Evolutionary conservation across 306 rosid genomes (phyloP).

Genomic region (Vigna radiata): DNA sequence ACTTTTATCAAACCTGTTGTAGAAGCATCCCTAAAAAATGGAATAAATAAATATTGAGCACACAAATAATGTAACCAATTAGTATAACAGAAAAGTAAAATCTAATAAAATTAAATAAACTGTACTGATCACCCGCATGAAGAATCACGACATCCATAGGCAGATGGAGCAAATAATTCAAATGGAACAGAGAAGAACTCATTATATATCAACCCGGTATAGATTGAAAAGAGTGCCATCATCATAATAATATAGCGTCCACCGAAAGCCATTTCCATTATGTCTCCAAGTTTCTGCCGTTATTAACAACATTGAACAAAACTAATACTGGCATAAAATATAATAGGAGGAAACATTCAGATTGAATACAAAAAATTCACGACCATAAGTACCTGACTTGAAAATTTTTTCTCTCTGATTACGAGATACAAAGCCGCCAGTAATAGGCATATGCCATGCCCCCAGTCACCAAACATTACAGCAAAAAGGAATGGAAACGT

Average conservation of each 20-base stretch:
- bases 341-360: constrained; percentile 32
- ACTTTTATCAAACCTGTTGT: constrained; percentile 81
- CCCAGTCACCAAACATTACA: constrained; percentile 94
- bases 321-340: constrained; percentile 30
- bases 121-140: constrained; percentile 69
- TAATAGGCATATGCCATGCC: constrained; percentile 87
- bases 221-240: constrained; percentile 90
- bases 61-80: constrained; percentile 15
- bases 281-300: constrained; percentile 88
- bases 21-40: constrained; percentile 63
- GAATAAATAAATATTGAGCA: constrained; percentile 3
- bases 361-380: constrained; percentile 31
- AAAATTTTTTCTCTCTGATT: constrained; percentile 64
- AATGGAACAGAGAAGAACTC: constrained; percentile 86
- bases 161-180: constrained; percentile 75
- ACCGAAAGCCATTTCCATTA: constrained; percentile 82
- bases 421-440: constrained; percentile 75
- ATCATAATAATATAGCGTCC: constrained; percentile 76
- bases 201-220: constrained; percentile 83
- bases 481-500: constrained; percentile 93
- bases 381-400: constrained; percentile 63
- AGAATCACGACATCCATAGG: constrained; percentile 71
- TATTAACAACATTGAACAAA: constrained; percentile 52
- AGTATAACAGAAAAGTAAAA: constrained; percentile 19
- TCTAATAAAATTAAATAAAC: constrained; percentile 12